Evolutionary conservation across 192 early-diverging fungal genomes (phyloP), one percentile per base, ranked within the genome.

Genomic region (Umbelopsis sp.): DNA sequence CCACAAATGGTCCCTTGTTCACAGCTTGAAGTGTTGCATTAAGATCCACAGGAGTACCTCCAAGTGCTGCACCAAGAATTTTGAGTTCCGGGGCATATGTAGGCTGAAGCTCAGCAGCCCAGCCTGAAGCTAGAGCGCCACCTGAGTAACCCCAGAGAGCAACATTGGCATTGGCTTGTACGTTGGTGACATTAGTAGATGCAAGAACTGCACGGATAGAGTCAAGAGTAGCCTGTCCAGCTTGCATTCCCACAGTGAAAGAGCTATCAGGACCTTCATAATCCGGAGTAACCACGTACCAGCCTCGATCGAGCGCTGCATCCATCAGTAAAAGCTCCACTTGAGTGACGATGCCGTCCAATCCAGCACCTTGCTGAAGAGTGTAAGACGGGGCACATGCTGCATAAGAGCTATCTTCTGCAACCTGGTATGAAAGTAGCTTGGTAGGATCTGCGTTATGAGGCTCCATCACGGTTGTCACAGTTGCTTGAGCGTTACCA

Each of bases 61-160:
- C 68, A 1, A 70, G 27, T 23, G 68, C 68, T 25, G 68, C 68
- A 70, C 68, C 68, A 21, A 70, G 52, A 15, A 70, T 52, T 20
- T 27, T 51, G 1, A 70, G 52, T 12, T 70, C 68, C 4, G 68
- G 68, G 25, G 68, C 68, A 58, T 70, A 70, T 1, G 46, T 46
- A n/a, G 68, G 68, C 46, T 70, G 68, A 4, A 70, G 23, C 45
- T 48, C 27, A 11, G 68, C 50, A 25, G 68, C 68, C 68, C 68
- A 70, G 4, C 51, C 49, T 16, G 50, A 52, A 16, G 68, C 68
- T 15, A 70, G 49, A 22, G 68, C 68, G 1, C 68, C 68, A 23
- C 68, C 68, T 22, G 51, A 55, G 37, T 70, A 70, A 23, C 68
- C 68, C 68, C 68, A 70, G 0, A 70, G 27, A 16, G 49, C 49